Evolutionary conservation across 345 rosid species (phyloP), one percentile per base, ranked within the genome.

Genomic region (Geranium rotundifolium): DNA sequence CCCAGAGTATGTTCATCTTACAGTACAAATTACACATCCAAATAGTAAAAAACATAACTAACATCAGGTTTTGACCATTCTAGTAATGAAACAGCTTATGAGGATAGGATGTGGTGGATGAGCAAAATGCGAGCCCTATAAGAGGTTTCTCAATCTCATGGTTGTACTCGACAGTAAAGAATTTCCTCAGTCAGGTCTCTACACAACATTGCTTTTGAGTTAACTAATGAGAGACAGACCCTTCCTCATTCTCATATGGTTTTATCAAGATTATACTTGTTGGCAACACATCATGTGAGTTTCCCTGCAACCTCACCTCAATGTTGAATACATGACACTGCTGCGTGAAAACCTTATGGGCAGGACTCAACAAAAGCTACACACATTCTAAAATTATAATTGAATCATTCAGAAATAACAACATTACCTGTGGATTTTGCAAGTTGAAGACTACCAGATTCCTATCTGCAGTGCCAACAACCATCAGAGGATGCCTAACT

Each of bases 391-490:
- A 31, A 19, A 20, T 30, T 27, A 30, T 27, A 58, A 50, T 59
- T 67, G 2, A 17, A 34, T 57, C 58, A 34, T 49, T 29, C 27
- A 54, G 18, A 71, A 17, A 17, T 49, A 66, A 63, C 63, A 62
- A 54, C 50, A 64, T 55, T 65, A 88, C 99, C 97, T 95, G 96
- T 62, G 99, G 97, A 67, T 74, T 89, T 76, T 86, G 89, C 81
- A 90, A 73, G 79, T 95, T 88, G 73, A 73, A 90, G 67, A 90
- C 81, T 59, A 90, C 73, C 52, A 95, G 72, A 76, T 95, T 90
- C 79, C 97, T 84, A 63, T 95, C 99, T 0, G 97, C 99, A 65
- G 99, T 90, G 39, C 87, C 99, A 39, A 90, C 97, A 73, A 95
- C 96, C 99, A 95, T 90, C 70, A 90, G 76, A 27, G 95, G 96